These are phyloP conservation scores for Penicillium simplicissimum DNA, from an alignment of 495 filamentous ascomycete species.

Conservation along the genomic window DNA sequence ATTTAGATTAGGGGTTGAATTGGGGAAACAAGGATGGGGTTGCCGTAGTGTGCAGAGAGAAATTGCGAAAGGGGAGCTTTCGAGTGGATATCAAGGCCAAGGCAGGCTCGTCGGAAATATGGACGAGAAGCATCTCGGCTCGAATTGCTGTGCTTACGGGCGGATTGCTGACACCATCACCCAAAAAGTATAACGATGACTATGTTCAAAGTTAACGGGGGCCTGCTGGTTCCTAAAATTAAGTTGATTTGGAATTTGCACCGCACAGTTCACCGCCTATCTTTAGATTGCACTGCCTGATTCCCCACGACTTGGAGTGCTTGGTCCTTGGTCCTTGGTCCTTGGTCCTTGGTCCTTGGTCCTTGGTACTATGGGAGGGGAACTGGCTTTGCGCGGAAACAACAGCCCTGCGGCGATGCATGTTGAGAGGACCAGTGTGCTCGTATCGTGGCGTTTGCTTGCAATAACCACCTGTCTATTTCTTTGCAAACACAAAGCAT, in stretches of 20 bases:
- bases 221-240: not conserved
- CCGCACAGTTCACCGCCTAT: not conserved
- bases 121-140: not conserved
- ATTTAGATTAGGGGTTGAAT: not conserved
- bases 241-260: constrained; percentile 1
- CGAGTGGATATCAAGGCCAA: not conserved
- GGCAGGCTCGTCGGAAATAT: not conserved
- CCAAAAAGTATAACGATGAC: not conserved
- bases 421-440: not conserved
- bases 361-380: too few relatives aligned
- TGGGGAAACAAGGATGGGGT: not conserved
- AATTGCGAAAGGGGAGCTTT: not conserved
- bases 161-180: not conserved
- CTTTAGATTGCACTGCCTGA: not conserved
- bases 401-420: not conserved
- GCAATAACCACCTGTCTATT: not conserved
- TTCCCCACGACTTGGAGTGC: not conserved
- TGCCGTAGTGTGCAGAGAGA: not conserved
- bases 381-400: too few relatives aligned
- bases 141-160: not conserved
- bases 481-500: not conserved
- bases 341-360: too few relatives aligned
- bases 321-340: too few relatives aligned
- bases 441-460: not conserved
- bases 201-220: too few relatives aligned